Conservation (phyloP, 2,329 filamentous ascomycete species). For the Exophiala lecanii-corni region DNA sequence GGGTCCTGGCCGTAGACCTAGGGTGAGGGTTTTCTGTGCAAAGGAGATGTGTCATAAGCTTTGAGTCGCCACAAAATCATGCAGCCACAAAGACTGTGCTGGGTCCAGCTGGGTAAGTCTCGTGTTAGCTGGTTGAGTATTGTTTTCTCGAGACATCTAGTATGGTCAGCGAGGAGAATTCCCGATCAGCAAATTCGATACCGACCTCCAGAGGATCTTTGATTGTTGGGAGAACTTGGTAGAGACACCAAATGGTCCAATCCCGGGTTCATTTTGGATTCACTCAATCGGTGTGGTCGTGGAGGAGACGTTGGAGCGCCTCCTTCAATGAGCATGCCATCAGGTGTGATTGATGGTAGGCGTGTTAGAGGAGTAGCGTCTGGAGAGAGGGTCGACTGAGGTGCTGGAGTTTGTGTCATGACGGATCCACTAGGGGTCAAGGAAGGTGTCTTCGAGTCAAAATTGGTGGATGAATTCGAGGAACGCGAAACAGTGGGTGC, state of each 20-base stretch:
- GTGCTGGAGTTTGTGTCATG: conserved; percentile 2
- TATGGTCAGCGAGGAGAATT: no score
- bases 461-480: conserved; percentile 15
- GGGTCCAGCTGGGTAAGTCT: no score
- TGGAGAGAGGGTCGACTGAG: conserved; percentile 15
- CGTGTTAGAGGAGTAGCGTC: conserved; percentile 15
- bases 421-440: not conserved
- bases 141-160: no score
- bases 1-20: no score
- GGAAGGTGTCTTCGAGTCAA: conserved; percentile 9
- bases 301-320: conserved; percentile 11
- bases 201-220: conserved; percentile 18
- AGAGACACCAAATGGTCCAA: conserved; percentile 13
- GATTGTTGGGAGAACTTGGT: conserved; percentile 16
- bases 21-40: no score
- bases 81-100: no score
- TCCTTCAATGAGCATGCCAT: conserved; percentile 19
- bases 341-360: conserved; percentile 23
- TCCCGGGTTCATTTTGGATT: conserved; percentile 6
- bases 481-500: conserved; percentile 11
- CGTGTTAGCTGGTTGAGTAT: no score
- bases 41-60: no score
- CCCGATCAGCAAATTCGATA: no score
- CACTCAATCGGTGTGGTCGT: conserved; percentile 4
- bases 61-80: no score